Percentiles rank a stretch among this genome's conserved stretches.
Conservation (phyloP, 2,329 filamentous ascomycete genomes). For the Phialophora chinensis region DNA sequence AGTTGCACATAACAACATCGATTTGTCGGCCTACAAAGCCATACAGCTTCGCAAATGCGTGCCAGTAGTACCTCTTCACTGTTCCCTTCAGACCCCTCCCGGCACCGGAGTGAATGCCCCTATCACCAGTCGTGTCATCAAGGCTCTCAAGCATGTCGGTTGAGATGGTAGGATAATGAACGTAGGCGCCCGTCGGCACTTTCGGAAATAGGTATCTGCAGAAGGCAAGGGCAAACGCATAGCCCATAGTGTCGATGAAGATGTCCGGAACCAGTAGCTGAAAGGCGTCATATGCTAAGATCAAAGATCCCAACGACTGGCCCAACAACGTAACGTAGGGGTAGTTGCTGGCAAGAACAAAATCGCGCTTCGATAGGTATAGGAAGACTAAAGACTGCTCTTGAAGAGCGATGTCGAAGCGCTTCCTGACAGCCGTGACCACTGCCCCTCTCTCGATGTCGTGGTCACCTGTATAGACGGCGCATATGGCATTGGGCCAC, state of each 20-base stretch:
- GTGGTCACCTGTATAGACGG: slow-evolving; percentile 95
- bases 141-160: slow-evolving; percentile 94
- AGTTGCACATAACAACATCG: slow-evolving; percentile 97
- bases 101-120: slow-evolving; percentile 82
- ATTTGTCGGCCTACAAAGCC: slow-evolving; percentile 80
- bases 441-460: slow-evolving; percentile 82
- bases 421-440: slow-evolving; percentile 75
- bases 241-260: slow-evolving; percentile 98
- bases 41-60: slow-evolving; percentile 81
- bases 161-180: slow-evolving; percentile 97
- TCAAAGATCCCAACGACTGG: slow-evolving; percentile 87
- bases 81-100: slow-evolving; percentile 73
- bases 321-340: slow-evolving; percentile 90
- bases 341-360: slow-evolving; percentile 85
- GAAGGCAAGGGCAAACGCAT: slow-evolving; percentile 85
- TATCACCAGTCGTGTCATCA: slow-evolving; percentile 66
- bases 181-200: slow-evolving; percentile 88
- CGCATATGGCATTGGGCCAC: slow-evolving; percentile 86
- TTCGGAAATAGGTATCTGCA: slow-evolving; percentile 79
- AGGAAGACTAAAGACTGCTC: slow-evolving; percentile 83
- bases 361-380: slow-evolving; percentile 85
- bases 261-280: slow-evolving; percentile 89
- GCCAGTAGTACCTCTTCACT: slow-evolving; percentile 84
- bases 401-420: slow-evolving; percentile 92
- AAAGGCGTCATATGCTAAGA: slow-evolving; percentile 91